phyloP scores from a whole-genome alignment of 2,329 filamentous ascomycete species.

The Fusarium bactridioides region DNA sequence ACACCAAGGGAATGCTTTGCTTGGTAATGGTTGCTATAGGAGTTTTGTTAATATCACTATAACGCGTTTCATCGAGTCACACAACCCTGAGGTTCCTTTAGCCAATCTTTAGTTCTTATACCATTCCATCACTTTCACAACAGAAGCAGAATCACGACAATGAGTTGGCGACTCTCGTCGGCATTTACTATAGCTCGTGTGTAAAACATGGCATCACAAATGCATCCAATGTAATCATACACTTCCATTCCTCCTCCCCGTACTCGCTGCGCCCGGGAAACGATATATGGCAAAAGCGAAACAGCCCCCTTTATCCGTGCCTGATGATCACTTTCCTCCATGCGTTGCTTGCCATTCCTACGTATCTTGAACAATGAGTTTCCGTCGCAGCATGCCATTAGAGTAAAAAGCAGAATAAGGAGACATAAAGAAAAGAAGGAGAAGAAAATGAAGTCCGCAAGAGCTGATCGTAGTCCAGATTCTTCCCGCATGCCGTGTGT shows the following conservation, averaged over 20 bases:
- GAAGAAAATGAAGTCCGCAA: not conserved
- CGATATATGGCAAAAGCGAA: slow-evolving; percentile 5
- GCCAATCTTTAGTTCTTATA: not conserved
- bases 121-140: not conserved
- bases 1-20: slow-evolving; percentile 7
- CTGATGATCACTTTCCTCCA: slow-evolving; percentile 5
- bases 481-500: slow-evolving; percentile 10
- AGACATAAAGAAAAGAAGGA: not conserved
- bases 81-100: not conserved
- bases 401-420: slow-evolving; percentile 11
- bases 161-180: not conserved
- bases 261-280: slow-evolving; percentile 19
- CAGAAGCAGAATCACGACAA: not conserved
- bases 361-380: slow-evolving; percentile 17
- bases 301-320: not conserved
- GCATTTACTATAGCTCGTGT: slow-evolving; percentile 17
- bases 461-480: slow-evolving; percentile 1
- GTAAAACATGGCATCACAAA: slow-evolving; percentile 22
- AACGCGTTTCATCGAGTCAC: not conserved
- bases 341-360: slow-evolving; percentile 15
- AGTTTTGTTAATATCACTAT: slow-evolving; percentile 22
- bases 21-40: slow-evolving; percentile 2
- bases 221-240: slow-evolving; percentile 26
- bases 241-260: slow-evolving; percentile 2
- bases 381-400: slow-evolving; percentile 25